Base-by-base conservation (phyloP, 2,329 filamentous ascomycete species). In the Metarhizium robertsii region DNA sequence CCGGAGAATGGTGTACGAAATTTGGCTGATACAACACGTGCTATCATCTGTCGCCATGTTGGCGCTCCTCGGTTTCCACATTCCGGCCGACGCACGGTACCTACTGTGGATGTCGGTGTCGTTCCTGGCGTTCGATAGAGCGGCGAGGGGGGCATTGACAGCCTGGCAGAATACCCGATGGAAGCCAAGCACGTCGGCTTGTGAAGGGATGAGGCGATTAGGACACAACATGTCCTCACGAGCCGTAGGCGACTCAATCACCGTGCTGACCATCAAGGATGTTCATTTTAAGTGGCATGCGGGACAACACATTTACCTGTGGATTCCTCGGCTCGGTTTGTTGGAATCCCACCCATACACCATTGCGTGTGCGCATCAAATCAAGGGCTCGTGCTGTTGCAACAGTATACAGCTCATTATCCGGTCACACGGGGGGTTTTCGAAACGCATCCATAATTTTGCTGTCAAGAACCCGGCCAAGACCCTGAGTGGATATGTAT, bases 11-110 rank as follows among this genome's bases (percentile, higher is more conserved):
- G 76, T 77, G 6, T 89, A 89, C 65, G 86, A 90, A 69, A 57
- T 87, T 0, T 90, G 88, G 64, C 79, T 89, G 16, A 61, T 83
- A 3, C 86, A 90, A 67, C 86, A 90, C 65, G 71, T 88, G 30
- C 66, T 80, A 16, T 79, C 82, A 3, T 83, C 83, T 55, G 74
- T 79, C 34, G 64, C 85, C 29, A 79, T 89, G 62, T 69, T 88
- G 42, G 86, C 80, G 71, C 73, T 86, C 45, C 67, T 88, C 10
- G 82, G 85, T 61, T 70, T 78, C 42, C 86, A 90, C 65, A 77
- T 86, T 3, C 85, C 86, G 1, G 63, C 64, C 7, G 77, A 79
- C 50, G 79, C 84, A 6, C 74, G 71, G 32, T 81, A 82, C 64
- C 83, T 86, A 54, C 69, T 89, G 42, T 88, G 84, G 84, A 80